Base-by-base conservation (phyloP, 1,284 basidiomycete species). In the Vanrija sp. region DNA sequence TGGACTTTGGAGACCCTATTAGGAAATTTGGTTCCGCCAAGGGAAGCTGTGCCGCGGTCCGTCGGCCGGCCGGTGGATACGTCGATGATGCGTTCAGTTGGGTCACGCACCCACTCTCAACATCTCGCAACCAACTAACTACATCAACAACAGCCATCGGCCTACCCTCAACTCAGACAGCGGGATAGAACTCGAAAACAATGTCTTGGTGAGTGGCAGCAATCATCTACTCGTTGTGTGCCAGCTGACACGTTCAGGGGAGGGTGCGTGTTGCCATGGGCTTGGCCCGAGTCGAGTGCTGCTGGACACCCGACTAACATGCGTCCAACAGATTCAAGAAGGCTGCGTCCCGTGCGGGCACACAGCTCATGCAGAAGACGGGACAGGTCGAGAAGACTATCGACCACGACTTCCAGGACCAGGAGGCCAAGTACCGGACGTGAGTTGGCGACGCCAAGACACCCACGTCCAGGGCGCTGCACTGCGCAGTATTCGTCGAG, bases 311-410 rank as follows among this genome's bases (percentile, higher is more conserved):
- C 9, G 34, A 49, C 18, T 42, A 42, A 42, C 40, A 42, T 18
- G 18, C n/a, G n/a, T 42, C 19, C 19, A n/a, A 48, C 66, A 91
- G 93, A 63, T 88, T 96, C 80, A 95, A 96, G 81, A 97, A 97
- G 81, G 87, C 90, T 28, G 83, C 96, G 58, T 92, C 91, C 76
- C 84, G 93, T 60, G 90, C 91, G 49, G 91, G 91, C 51, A 98
- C 94, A 23, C 91, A 91, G 67, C 83, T 95, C 69, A 83, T 94
- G 77, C 91, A 95, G 81, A 95, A 95, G 85, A 97, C 94, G 1
- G 94, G 94, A 57, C 93, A 98, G 78, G 89, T 98, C 56, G 95
- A 98, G 73, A 83, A 91, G 29, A 98, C 95, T 0, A 84, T 97
- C 26, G 95, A 98, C 77, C 81, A 88, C 54, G 93, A 97, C 71